Evolutionary conservation across 169 alveolate genomes (phyloP).

Genomic region (Plasmodium malariae): DNA sequence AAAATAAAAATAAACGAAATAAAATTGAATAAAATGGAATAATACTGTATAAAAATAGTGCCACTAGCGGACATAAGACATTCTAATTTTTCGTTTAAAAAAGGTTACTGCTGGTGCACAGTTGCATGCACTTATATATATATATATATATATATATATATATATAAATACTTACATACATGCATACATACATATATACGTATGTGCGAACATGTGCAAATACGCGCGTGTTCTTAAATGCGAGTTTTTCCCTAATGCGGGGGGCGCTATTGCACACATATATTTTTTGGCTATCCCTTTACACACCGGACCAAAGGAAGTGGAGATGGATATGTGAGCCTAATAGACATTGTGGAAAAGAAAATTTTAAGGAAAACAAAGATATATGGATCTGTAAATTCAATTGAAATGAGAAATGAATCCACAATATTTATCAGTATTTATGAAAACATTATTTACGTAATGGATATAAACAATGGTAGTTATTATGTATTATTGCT

Average conservation of each 20-base stretch:
- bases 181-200: not conserved
- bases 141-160: not conserved
- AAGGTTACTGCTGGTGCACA: no score
- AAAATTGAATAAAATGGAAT: not conserved
- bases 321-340: slow-evolving; percentile 70
- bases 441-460: slow-evolving; percentile 60
- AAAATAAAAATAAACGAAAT: not conserved
- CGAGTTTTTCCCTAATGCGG: not conserved
- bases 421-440: slow-evolving; percentile 54
- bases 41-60: not conserved
- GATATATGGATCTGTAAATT: slow-evolving; percentile 52
- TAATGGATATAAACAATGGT: slow-evolving; percentile 42
- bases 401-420: slow-evolving; percentile 68
- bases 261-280: no score
- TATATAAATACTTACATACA: not conserved
- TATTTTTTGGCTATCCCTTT: no score
- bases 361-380: slow-evolving; percentile 55
- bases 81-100: no score
- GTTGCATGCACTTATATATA: not conserved
- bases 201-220: not conserved
- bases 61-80: no score
- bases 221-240: not conserved
- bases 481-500: slow-evolving; percentile 37
- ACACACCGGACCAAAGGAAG: slow-evolving; percentile 65
- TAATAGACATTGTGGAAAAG: slow-evolving; percentile 45